Evolutionary conservation across 1,284 basidiomycete species (phyloP).

Genomic region (Trichosporon inkin): DNA sequence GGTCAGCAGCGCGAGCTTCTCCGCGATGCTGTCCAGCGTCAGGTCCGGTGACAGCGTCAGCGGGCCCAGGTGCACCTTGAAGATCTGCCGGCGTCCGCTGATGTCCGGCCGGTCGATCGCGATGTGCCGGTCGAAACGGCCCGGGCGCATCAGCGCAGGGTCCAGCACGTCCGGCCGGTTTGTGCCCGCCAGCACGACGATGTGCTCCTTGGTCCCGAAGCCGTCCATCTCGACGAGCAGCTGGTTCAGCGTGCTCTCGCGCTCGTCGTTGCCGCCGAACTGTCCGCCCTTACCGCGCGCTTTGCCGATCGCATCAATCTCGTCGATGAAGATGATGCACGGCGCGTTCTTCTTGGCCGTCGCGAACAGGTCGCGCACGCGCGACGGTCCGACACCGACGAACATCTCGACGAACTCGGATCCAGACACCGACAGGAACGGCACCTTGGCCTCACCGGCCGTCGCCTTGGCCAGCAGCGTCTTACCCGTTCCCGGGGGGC

Average conservation of each 20-base stretch:
- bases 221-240: conserved; percentile 99
- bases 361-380: conserved; percentile 95
- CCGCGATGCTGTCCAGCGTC: conserved; percentile 63
- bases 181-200: conserved; percentile 94
- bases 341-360: conserved; percentile 97
- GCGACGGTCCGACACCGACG: conserved; percentile 95
- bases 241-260: conserved; percentile 97
- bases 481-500: conserved; percentile 98
- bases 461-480: conserved; percentile 97
- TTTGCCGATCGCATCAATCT: conserved; percentile 99
- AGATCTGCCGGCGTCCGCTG: conserved; percentile 87
- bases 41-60: conserved; percentile 66
- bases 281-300: conserved; percentile 80
- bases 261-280: conserved; percentile 95
- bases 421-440: conserved; percentile 96
- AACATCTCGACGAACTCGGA: conserved; percentile 99
- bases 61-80: conserved; percentile 85
- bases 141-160: conserved; percentile 89
- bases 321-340: conserved; percentile 80
- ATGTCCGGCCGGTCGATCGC: conserved; percentile 94
- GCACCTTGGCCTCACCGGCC: conserved; percentile 93
- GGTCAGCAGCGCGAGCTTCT: conserved; percentile 91
- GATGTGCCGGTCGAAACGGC: conserved; percentile 96
- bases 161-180: conserved; percentile 96
- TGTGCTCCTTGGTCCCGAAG: conserved; percentile 90